Conservation (phyloP, 495 filamentous ascomycete genomes). For the Amorphotheca resinae region DNA sequence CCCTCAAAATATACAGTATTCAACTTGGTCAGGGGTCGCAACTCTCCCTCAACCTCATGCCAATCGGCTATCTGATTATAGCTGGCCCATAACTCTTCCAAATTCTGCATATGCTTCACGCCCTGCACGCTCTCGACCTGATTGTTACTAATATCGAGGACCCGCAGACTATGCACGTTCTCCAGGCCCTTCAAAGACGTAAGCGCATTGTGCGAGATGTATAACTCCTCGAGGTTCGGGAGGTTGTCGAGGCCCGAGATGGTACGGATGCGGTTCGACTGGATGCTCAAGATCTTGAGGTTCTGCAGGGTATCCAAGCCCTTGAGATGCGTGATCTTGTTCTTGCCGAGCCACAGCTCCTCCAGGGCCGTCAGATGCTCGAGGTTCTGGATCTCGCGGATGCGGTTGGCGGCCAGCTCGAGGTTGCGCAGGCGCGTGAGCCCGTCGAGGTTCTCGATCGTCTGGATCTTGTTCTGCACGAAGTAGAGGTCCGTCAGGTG, state of each 20-base stretch:
- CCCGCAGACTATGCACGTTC: constrained; percentile 51
- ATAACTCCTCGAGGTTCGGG: constrained; percentile 81
- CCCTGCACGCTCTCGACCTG: constrained; percentile 62
- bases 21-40: constrained; percentile 65
- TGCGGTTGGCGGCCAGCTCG: constrained; percentile 84
- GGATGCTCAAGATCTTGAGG: constrained; percentile 85
- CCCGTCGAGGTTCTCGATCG: constrained; percentile 74
- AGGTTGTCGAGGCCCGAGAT: constrained; percentile 63
- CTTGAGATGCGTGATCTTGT: constrained; percentile 83
- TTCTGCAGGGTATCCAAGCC: constrained; percentile 57
- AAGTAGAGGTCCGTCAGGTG: constrained; percentile 82
- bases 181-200: constrained; percentile 66
- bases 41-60: constrained; percentile 67
- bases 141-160: constrained; percentile 88
- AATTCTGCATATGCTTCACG: constrained; percentile 49
- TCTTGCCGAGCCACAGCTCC: constrained; percentile 94
- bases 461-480: constrained; percentile 84
- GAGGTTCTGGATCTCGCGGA: constrained; percentile 81
- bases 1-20: constrained; percentile 96
- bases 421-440: constrained; percentile 64
- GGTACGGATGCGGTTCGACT: constrained; percentile 85
- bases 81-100: constrained; percentile 93
- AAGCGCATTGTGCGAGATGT: constrained; percentile 96
- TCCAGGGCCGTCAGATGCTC: constrained; percentile 62
- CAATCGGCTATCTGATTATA: constrained; percentile 73